Conservation (phyloP, 2,329 filamentous ascomycete genomes). For the Botrytis hyacinthi region DNA sequence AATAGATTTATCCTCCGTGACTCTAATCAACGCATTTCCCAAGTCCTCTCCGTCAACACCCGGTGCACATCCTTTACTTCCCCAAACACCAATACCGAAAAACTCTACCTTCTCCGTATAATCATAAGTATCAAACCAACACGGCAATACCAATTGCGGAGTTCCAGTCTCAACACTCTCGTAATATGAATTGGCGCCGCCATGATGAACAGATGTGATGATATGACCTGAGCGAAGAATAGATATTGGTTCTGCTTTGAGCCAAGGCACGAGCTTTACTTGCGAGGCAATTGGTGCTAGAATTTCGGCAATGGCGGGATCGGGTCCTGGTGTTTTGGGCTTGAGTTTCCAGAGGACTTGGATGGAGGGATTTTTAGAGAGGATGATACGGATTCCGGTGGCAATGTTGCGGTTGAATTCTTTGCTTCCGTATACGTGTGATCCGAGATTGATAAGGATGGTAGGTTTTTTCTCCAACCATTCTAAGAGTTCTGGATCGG, state of each 20-base stretch:
- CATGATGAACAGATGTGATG: conserved; percentile 42
- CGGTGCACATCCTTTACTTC: neutral
- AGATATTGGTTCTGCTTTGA: conserved; percentile 42
- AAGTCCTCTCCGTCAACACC: neutral
- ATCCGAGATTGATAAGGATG: conserved; percentile 50
- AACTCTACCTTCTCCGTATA: conserved; percentile 46
- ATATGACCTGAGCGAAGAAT: conserved; percentile 42
- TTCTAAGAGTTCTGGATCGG: conserved; percentile 43
- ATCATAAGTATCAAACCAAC: conserved; percentile 49
- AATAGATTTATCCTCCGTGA: neutral
- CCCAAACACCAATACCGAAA: conserved; percentile 41
- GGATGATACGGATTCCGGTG: conserved; percentile 39
- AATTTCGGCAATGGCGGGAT: conserved; percentile 10
- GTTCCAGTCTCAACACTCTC: conserved; percentile 45
- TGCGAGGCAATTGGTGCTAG: conserved; percentile 26
- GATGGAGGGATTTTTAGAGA: conserved; percentile 36
- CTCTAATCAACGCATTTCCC: neutral
- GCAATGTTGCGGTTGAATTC: conserved; percentile 43
- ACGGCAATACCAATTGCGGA: conserved; percentile 47
- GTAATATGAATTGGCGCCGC: conserved; percentile 44
- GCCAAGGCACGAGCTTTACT: conserved; percentile 44
- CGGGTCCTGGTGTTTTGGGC: conserved; percentile 21
- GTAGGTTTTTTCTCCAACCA: conserved; percentile 48
- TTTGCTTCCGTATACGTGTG: conserved; percentile 31
- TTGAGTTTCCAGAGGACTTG: conserved; percentile 43